Percentiles rank a stretch among this genome's conserved stretches.
phyloP scores from a whole-genome alignment of 192 early-diverging fungal genomes.

The Blastocladiella britannica region DNA sequence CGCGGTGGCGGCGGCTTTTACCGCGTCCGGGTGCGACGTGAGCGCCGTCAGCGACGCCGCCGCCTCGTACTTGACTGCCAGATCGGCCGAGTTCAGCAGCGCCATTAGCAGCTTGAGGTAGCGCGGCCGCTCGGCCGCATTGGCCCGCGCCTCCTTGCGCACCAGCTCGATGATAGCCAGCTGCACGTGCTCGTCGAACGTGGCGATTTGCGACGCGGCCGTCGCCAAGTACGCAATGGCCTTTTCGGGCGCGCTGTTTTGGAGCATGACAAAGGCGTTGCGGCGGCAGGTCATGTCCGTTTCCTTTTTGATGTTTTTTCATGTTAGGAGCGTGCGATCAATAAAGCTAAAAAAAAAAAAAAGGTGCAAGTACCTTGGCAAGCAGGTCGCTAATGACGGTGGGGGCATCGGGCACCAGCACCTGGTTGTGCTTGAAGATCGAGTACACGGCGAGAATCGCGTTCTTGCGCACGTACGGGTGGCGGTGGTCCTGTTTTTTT shows the following conservation, averaged over 20 bases:
- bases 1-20: conserved; percentile 78
- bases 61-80: conserved; percentile 93
- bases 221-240: conserved; percentile 72
- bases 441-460: conserved; percentile 80
- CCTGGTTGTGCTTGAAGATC: conserved; percentile 73
- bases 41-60: conserved; percentile 76
- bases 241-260: conserved; percentile 45
- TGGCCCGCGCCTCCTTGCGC: conserved; percentile 66
- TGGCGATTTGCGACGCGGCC: conserved; percentile 45
- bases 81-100: conserved; percentile 54
- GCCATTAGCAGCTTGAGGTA: conserved; percentile 83
- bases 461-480: conserved; percentile 96
- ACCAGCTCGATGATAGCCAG: conserved; percentile 85
- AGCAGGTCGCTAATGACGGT: conserved; percentile 62
- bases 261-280: conserved; percentile 85
- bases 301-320: no score
- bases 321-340: not conserved
- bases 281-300: conserved; percentile 78
- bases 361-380: conserved; percentile 2
- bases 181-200: conserved; percentile 82
- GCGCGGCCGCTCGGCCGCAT: conserved; percentile 67
- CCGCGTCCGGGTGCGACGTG: conserved; percentile 66
- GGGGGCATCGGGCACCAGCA: conserved; percentile 85
- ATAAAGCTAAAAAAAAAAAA: conserved; percentile 3
- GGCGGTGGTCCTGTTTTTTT: conserved; percentile 57